phyloP scores from a whole-genome alignment of 2,329 filamentous ascomycete genomes.

The Davidsoniella virescens region DNA sequence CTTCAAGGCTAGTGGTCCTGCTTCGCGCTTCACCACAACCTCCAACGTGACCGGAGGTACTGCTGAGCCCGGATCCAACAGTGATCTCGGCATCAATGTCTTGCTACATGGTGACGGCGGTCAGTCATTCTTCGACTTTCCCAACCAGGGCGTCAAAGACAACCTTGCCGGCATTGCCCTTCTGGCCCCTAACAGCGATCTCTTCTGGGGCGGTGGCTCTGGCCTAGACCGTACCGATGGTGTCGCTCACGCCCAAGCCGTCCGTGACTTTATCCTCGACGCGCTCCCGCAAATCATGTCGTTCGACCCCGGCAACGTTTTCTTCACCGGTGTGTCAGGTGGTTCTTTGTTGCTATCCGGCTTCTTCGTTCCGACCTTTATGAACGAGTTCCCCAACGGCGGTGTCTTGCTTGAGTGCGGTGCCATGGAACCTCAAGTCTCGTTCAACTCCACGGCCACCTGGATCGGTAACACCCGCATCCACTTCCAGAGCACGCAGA shows the following conservation, averaged over 20 bases:
- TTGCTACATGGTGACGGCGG: slow-evolving; percentile 44
- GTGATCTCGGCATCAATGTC: slow-evolving; percentile 35
- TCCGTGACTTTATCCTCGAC: slow-evolving; percentile 37
- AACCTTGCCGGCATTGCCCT: slow-evolving; percentile 36
- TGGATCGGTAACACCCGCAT: slow-evolving; percentile 31
- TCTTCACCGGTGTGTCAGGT: slow-evolving; percentile 41
- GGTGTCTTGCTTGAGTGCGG: slow-evolving; percentile 42
- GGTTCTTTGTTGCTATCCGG: slow-evolving; percentile 36
- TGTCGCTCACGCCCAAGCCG: slow-evolving; percentile 37
- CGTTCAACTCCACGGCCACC: slow-evolving; percentile 25
- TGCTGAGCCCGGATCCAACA: slow-evolving; percentile 18
- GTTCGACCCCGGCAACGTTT: slow-evolving; percentile 34
- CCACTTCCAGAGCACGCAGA: slow-evolving; percentile 39
- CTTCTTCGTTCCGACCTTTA: slow-evolving; percentile 41
- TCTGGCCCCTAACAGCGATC: slow-evolving; percentile 35
- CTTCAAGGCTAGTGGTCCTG: slow-evolving; percentile 39
- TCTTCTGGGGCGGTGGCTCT: slow-evolving; percentile 40
- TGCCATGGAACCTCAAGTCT: slow-evolving; percentile 35
- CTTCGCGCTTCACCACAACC: slow-evolving; percentile 32
- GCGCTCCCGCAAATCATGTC: slow-evolving; percentile 36
- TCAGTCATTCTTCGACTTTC: slow-evolving; percentile 41
- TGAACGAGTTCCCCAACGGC: slow-evolving; percentile 31
- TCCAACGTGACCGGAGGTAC: slow-evolving; percentile 32
- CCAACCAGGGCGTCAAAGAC: slow-evolving; percentile 34
- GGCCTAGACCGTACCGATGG: slow-evolving; percentile 38